A percentile compares a stretch with the other conserved stretches of the same genome.
Conservation (phyloP, 2,329 filamentous ascomycete genomes). For the Madurella mycetomatis region DNA sequence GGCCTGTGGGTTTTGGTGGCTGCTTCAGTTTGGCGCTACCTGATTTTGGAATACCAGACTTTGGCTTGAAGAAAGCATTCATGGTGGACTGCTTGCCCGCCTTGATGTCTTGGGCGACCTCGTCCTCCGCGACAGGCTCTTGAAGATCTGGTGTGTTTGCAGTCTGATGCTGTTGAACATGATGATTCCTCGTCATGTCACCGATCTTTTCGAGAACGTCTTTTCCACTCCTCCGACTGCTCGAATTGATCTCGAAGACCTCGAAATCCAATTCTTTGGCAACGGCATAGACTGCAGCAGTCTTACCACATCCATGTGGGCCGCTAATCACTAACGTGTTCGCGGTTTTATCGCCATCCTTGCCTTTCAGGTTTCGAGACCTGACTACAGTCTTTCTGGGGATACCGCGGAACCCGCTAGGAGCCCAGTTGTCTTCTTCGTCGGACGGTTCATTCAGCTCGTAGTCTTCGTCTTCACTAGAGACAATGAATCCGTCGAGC, state of each 20-base stretch:
- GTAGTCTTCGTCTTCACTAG: slow-evolving; percentile 68
- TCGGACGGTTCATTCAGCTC: slow-evolving; percentile 67
- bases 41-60: slow-evolving; percentile 34
- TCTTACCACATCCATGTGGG: slow-evolving; percentile 87
- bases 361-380: slow-evolving; percentile 38
- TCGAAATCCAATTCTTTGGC: slow-evolving; percentile 90
- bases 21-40: slow-evolving; percentile 23
- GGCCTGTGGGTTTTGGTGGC: slow-evolving; percentile 30
- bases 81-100: slow-evolving; percentile 73
- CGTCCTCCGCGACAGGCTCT: slow-evolving; percentile 39
- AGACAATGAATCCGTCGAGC: slow-evolving; percentile 74
- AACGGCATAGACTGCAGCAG: slow-evolving; percentile 83
- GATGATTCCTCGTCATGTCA: slow-evolving; percentile 94
- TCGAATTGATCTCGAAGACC: slow-evolving; percentile 89
- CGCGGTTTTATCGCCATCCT: slow-evolving; percentile 47
- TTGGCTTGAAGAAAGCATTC: slow-evolving; percentile 72
- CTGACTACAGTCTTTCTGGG: slow-evolving; percentile 53
- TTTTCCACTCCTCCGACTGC: slow-evolving; percentile 77
- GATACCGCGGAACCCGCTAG: slow-evolving; percentile 35
- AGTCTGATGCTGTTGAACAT: slow-evolving; percentile 58
- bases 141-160: slow-evolving; percentile 27
- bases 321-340: slow-evolving; percentile 89
- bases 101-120: slow-evolving; percentile 54
- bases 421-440: slow-evolving; percentile 47
- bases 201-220: slow-evolving; percentile 90